These are phyloP conservation scores for Furcasterigmium sp. DNA, from an alignment of 2,329 filamentous ascomycete species.

Conservation along the genomic window DNA sequence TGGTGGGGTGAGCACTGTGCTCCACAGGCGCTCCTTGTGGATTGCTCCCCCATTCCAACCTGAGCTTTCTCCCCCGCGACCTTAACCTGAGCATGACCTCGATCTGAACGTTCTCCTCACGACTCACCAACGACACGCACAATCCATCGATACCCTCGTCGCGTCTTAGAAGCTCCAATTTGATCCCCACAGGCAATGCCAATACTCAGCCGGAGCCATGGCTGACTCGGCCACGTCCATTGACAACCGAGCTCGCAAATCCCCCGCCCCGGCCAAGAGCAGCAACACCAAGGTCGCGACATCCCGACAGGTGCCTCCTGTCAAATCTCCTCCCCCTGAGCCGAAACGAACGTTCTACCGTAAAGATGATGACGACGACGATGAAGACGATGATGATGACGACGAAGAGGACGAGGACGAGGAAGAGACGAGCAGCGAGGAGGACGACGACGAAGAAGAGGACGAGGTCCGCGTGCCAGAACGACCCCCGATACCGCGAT, in stretches of 20 bases:
- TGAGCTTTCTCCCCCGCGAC: background rate
- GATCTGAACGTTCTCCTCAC: background rate
- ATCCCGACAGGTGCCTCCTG: slow-evolving; percentile 46
- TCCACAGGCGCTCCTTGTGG: background rate
- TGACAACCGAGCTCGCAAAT: slow-evolving; percentile 9
- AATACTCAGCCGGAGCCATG: slow-evolving; percentile 12
- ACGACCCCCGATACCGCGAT: slow-evolving; percentile 38
- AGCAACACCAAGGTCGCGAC: slow-evolving; percentile 37
- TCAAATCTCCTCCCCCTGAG: slow-evolving; percentile 20
- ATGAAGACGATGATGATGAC: slow-evolving; percentile 20
- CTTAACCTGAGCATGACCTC: background rate
- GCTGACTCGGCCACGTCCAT: slow-evolving; percentile 14
- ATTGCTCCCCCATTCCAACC: too few species aligned
- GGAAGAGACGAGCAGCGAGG: slow-evolving; percentile 16
- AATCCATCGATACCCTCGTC: background rate
- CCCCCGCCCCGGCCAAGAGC: slow-evolving; percentile 15
- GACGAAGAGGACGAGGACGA: slow-evolving; percentile 17
- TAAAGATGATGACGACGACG: slow-evolving; percentile 22
- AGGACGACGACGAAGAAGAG: slow-evolving; percentile 13
- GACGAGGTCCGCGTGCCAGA: slow-evolving; percentile 22
- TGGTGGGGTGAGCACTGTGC: background rate
- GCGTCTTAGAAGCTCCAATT: too few species aligned
- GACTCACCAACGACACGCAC: background rate
- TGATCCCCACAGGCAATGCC: slow-evolving; percentile 6
- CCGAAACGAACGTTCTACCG: slow-evolving; percentile 5